Evolutionary conservation across 1,284 basidiomycete genomes (phyloP), one percentile per base, ranked within the genome.

Genomic region (Flammula alnicola): DNA sequence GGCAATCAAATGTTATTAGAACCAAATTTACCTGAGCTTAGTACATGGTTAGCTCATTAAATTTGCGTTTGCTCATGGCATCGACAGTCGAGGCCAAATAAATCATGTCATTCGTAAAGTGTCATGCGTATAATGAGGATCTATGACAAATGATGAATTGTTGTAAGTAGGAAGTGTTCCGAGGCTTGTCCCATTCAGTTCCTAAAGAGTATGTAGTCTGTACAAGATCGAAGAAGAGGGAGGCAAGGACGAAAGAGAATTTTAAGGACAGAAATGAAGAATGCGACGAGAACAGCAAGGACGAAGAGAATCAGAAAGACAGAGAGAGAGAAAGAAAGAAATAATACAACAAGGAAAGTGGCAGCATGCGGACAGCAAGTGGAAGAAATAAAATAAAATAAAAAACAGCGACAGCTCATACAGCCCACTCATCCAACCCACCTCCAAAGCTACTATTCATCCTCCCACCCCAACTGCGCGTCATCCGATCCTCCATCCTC

Each of bases 341-440:
- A 16, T 20, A 31, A 38, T 20, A 40, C n/a, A 41, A 40, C 27
- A 39, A 30, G 23, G 22, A 26, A 31, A 33, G 14, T 10, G 17
- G 16, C 11, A 29, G 14, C 26, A 27, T 11, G 12, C 12, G 7
- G 20, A 0, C 31, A 33, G 39, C 9, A 39, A 6, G 8, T 40
- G 29, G 23, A 40, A 23, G 20, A 40, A 26, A 19, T 27, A 40
- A 36, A 2, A 17, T 36, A 36, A 7, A 23, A 3, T 12, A 20
- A 19, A n/a, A 5, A 19, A n/a, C 27, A 22, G 14, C 23, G 7
- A 44, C 14, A 32, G 10, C 4, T 72, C 63, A 85, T 29, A 83
- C 64, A 33, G 75, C 73, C 83, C 84, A 86, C 26, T 84, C 82
- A 56, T 83, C 83, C 41, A 80, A 59, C 25, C 69, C 68, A 32